phyloP scores from a whole-genome alignment of 2,329 filamentous ascomycete species.

The Emergomyces africanus region DNA sequence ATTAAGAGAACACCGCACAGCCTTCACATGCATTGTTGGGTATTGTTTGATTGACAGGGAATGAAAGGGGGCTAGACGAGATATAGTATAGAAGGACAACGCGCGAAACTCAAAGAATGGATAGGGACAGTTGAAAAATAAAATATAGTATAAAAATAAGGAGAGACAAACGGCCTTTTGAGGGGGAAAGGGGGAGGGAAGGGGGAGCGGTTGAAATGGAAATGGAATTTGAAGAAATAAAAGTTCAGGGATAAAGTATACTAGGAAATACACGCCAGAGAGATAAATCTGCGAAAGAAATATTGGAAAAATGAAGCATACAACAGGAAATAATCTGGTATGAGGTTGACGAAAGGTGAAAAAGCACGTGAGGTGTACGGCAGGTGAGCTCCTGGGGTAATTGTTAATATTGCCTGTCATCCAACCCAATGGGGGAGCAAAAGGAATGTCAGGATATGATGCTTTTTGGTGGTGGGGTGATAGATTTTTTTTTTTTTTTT shows the following conservation, averaged over 20 bases:
- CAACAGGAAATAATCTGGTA: neutral
- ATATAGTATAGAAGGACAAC: neutral
- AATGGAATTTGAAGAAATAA: neutral
- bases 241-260: neutral
- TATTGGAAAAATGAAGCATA: neutral
- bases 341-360: neutral
- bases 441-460: neutral
- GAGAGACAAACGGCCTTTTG: neutral
- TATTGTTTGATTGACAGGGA: neutral
- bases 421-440: neutral
- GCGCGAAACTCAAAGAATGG: neutral
- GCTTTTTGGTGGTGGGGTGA: neutral
- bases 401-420: neutral
- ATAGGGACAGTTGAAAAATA: neutral
- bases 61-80: neutral
- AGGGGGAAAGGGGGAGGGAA: neutral
- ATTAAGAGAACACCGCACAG: neutral
- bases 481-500: neutral
- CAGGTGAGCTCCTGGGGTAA: neutral
- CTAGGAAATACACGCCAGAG: neutral
- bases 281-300: neutral
- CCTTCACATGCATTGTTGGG: neutral
- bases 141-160: neutral
- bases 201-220: neutral
- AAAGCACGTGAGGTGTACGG: neutral